These are phyloP conservation scores for Aegilops sharonensis DNA, from an alignment of 176 grass and related monocot species.

Conservation along the genomic window DNA sequence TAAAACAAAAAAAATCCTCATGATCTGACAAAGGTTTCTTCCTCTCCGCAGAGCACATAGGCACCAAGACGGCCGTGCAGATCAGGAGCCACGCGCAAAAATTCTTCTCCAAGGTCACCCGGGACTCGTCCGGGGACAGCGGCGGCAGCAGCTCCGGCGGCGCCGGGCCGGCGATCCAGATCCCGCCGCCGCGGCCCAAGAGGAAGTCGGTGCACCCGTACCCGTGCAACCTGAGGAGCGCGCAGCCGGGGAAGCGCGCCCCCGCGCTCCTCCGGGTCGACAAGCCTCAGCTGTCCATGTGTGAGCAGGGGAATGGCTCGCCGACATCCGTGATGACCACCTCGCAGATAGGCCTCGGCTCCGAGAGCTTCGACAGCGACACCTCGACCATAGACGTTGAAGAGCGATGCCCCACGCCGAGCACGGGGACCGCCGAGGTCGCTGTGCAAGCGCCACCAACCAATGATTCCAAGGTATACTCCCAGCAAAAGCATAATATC, in stretches of 20 bases:
- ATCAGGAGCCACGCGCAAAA: constrained; percentile 98
- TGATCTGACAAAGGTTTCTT: background rate
- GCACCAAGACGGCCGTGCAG: constrained; percentile 90
- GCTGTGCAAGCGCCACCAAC: constrained; percentile 27
- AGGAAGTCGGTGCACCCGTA: constrained; percentile 72
- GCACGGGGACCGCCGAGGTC: constrained; percentile 7
- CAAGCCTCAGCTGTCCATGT: constrained; percentile 28
- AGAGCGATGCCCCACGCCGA: constrained; percentile 36
- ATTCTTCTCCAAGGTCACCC: constrained; percentile 90
- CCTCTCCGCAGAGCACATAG: constrained; percentile 65
- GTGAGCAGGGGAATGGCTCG: constrained; percentile 57
- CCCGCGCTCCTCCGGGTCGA: constrained; percentile 32
- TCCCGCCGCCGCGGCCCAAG: constrained; percentile 93
- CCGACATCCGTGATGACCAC: constrained; percentile 63
- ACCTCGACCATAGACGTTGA: constrained; percentile 37
- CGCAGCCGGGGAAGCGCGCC: constrained; percentile 20
- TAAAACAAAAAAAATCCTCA: background rate
- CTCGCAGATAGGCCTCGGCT: constrained; percentile 26
- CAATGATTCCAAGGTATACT: constrained; percentile 27
- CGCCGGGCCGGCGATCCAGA: constrained; percentile 45
- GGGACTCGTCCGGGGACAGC: constrained; percentile 50
- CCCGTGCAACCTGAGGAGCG: constrained; percentile 65
- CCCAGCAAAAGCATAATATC: background rate
- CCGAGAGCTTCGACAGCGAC: background rate
- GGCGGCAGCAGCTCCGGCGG: constrained; percentile 19